phyloP scores from a whole-genome alignment of 2,329 filamentous ascomycete genomes.

The Alternaria brassicae region DNA sequence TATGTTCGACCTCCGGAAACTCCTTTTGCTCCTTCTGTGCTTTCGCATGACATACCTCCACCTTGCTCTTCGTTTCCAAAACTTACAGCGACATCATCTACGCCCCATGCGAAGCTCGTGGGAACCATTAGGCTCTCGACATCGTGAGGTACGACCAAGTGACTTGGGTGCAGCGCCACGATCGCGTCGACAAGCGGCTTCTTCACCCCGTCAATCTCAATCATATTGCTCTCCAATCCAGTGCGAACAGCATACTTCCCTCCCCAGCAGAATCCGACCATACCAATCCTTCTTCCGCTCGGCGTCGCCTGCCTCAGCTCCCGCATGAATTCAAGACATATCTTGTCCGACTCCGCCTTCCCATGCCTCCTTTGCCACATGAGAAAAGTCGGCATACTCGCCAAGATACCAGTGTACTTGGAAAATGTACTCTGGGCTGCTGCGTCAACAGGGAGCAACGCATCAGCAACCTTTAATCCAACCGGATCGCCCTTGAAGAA shows the following conservation, averaged over 20 bases:
- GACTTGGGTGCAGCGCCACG: conserved; percentile 50
- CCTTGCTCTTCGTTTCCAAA: conserved; percentile 26
- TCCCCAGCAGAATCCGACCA: conserved; percentile 50
- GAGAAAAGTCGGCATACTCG: conserved; percentile 27
- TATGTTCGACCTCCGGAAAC: conserved; percentile 26
- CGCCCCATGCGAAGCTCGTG: conserved; percentile 28
- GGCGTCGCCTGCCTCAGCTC: conserved; percentile 42
- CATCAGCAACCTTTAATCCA: conserved; percentile 39
- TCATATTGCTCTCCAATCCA: conserved; percentile 38
- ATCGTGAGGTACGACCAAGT: conserved; percentile 48
- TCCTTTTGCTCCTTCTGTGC: conserved; percentile 14
- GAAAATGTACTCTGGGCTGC: conserved; percentile 43
- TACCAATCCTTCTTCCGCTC: conserved; percentile 38
- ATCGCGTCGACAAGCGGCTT: conserved; percentile 49
- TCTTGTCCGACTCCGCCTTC: conserved; percentile 36
- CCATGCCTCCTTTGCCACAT: conserved; percentile 47
- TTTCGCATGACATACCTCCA: conserved; percentile 23
- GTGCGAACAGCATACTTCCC: conserved; percentile 35
- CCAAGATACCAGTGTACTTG: conserved; percentile 52
- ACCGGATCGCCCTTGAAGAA: conserved; percentile 36
- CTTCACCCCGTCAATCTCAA: conserved; percentile 46
- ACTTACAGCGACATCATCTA: conserved; percentile 19
- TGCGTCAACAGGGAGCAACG: conserved; percentile 48
- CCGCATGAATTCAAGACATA: conserved; percentile 47
- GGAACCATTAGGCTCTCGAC: conserved; percentile 26